Evolutionary conservation across 495 filamentous ascomycete genomes (phyloP).

Genomic region (Evansstolkia leycettana): DNA sequence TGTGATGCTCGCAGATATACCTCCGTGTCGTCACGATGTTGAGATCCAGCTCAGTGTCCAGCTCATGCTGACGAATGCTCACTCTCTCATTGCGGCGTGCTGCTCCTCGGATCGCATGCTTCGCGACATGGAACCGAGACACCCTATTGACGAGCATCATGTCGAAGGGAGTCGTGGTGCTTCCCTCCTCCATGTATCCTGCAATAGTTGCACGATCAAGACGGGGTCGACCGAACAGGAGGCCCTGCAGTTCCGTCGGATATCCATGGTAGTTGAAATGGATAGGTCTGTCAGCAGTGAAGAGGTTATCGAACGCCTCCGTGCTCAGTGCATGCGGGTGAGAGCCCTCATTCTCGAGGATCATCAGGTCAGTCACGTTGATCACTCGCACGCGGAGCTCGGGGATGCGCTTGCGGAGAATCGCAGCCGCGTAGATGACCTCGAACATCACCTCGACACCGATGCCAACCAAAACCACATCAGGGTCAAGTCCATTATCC

Average conservation of each 20-base stretch:
- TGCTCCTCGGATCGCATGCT: constrained; percentile 40
- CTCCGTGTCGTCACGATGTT: constrained; percentile 38
- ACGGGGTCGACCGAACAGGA: constrained; percentile 47
- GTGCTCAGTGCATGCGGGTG: constrained; percentile 51
- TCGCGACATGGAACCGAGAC: constrained; percentile 49
- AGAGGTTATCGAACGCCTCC: constrained; percentile 44
- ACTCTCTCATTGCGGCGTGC: constrained; percentile 40
- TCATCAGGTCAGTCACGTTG: constrained; percentile 66
- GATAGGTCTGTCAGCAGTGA: constrained; percentile 46
- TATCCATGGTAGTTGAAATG: constrained; percentile 70
- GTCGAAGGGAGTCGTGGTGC: constrained; percentile 61
- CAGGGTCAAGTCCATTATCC: constrained; percentile 44
- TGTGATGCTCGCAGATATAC: constrained; percentile 42
- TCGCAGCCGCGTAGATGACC: constrained; percentile 49
- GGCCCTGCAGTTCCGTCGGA: constrained; percentile 45
- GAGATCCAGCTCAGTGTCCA: constrained; percentile 35
- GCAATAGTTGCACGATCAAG: constrained; percentile 41
- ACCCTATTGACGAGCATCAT: constrained; percentile 61
- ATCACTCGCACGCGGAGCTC: constrained; percentile 48
- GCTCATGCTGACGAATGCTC: constrained; percentile 29
- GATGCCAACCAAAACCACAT: constrained; percentile 59
- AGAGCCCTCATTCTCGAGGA: constrained; percentile 42
- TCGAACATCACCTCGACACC: constrained; percentile 63
- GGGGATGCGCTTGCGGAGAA: constrained; percentile 42
- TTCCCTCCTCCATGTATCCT: constrained; percentile 62